Conservation (phyloP, 2,329 filamentous ascomycete genomes). For the Neofusicoccum sp. region DNA sequence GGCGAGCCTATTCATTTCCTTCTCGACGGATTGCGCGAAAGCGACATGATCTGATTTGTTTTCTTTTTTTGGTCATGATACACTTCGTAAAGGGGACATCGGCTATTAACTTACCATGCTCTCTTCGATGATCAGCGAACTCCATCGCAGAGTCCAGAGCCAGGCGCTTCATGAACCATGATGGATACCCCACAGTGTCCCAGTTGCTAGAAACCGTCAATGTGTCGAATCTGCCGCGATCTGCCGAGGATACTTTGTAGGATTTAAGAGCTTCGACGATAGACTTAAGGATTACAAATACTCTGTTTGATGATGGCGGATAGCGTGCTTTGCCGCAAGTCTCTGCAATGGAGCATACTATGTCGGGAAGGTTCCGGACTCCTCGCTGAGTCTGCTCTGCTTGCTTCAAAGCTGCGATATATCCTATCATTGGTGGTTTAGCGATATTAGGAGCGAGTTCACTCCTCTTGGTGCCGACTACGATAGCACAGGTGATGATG, state of each 20-base stretch:
- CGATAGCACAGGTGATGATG: slow-evolving; percentile 4
- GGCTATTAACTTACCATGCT: not conserved
- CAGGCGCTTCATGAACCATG: slow-evolving; percentile 40
- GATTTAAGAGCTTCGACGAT: not conserved
- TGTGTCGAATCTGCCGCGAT: slow-evolving; percentile 34
- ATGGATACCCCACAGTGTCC: slow-evolving; percentile 29
- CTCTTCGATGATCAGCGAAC: slow-evolving; percentile 35
- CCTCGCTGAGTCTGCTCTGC: not conserved
- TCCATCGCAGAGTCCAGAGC: slow-evolving; percentile 40
- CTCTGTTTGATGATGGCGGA: not conserved
- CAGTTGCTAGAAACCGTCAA: slow-evolving; percentile 39
- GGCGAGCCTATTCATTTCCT: not conserved
- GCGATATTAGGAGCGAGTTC: not conserved
- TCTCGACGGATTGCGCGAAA: not conserved
- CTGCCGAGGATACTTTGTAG: slow-evolving; percentile 27
- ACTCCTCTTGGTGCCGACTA: not conserved
- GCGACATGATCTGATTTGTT: not conserved
- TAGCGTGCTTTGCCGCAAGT: slow-evolving; percentile 4
- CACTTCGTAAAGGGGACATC: not conserved
- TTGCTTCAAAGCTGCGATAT: not conserved
- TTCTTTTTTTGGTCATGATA: not conserved
- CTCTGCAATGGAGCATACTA: slow-evolving; percentile 7
- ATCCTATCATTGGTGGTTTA: not conserved
- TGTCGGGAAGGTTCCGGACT: not conserved
- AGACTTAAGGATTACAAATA: not conserved